Evolutionary conservation across 768 basidiomycete species (phyloP).

Genomic region (Phaffia australis): DNA sequence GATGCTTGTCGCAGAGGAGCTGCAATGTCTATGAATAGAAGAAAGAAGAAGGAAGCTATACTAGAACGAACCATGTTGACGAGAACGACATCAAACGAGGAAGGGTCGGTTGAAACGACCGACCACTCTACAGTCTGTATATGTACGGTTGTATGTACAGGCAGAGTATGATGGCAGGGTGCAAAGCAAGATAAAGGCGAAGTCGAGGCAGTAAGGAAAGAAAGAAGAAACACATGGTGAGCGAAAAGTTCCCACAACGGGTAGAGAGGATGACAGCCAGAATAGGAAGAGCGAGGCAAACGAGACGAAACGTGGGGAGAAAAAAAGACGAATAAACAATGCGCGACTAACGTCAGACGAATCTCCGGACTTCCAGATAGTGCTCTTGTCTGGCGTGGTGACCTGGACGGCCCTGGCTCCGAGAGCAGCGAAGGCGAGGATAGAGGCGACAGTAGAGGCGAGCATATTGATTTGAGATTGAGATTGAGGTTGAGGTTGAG

Average conservation of each 20-base stretch:
- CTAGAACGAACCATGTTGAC: slow-evolving; percentile 10
- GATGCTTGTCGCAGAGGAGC: not conserved
- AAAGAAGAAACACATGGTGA: not conserved
- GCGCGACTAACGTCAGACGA: slow-evolving; percentile 16
- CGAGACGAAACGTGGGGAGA: not conserved
- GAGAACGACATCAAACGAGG: slow-evolving; percentile 13
- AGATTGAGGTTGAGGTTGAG: not conserved
- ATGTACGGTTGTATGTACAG: not conserved
- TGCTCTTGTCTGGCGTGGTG: slow-evolving; percentile 23
- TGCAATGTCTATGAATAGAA: slow-evolving; percentile 19
- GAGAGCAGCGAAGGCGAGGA: slow-evolving; percentile 21
- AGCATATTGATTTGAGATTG: not conserved
- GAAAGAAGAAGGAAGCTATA: slow-evolving; percentile 16
- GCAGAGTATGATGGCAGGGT: not conserved
- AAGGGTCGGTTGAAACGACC: slow-evolving; percentile 2
- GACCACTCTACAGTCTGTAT: slow-evolving; percentile 11
- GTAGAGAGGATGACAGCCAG: not conserved
- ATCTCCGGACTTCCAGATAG: slow-evolving; percentile 12
- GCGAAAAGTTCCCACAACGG: not conserved
- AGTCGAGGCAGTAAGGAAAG: not conserved
- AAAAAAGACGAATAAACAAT: slow-evolving; percentile 10
- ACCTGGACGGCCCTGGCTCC: slow-evolving; percentile 25
- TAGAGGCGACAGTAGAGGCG: slow-evolving; percentile 13
- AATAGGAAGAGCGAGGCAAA: not conserved
- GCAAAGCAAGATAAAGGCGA: not conserved